These are phyloP conservation scores for Colletotrichum chlorophyti DNA, from an alignment of 2,329 filamentous ascomycete species.

Conservation along the genomic window DNA sequence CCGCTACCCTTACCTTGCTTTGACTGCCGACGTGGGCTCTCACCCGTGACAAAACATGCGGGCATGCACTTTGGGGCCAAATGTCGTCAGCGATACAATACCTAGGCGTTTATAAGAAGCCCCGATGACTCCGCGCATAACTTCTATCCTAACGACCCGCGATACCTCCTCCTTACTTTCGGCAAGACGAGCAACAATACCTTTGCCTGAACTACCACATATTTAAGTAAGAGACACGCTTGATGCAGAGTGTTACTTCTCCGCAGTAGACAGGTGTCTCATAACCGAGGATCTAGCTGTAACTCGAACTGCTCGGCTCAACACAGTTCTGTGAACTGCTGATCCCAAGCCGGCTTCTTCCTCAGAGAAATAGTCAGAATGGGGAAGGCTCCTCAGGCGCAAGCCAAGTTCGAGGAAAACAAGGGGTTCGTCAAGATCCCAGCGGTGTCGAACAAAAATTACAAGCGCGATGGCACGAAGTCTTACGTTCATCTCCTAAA, in stretches of 20 bases:
- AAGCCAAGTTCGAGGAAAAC: constrained; percentile 23
- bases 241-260: no score
- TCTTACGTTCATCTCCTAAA: constrained; percentile 25
- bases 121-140: neutral
- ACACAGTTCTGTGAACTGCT: no score
- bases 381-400: constrained; percentile 12
- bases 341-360: neutral
- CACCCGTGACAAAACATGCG: neutral
- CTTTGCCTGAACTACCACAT: no score
- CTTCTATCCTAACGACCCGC: neutral
- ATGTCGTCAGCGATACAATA: constrained; percentile 10
- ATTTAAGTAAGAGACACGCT: no score
- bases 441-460: constrained; percentile 10
- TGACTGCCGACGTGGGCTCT: constrained; percentile 17
- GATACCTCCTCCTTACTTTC: neutral
- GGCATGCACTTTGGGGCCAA: neutral
- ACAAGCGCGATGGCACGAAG: constrained; percentile 22
- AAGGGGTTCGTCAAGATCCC: constrained; percentile 17
- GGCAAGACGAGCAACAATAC: no score
- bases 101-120: neutral
- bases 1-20: constrained; percentile 13
- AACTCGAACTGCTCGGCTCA: no score
- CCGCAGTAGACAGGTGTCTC: no score
- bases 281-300: no score
- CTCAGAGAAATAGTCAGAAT: neutral